Conservation (phyloP, 495 filamentous ascomycete species). For the Friedmanniomyces simplex region DNA sequence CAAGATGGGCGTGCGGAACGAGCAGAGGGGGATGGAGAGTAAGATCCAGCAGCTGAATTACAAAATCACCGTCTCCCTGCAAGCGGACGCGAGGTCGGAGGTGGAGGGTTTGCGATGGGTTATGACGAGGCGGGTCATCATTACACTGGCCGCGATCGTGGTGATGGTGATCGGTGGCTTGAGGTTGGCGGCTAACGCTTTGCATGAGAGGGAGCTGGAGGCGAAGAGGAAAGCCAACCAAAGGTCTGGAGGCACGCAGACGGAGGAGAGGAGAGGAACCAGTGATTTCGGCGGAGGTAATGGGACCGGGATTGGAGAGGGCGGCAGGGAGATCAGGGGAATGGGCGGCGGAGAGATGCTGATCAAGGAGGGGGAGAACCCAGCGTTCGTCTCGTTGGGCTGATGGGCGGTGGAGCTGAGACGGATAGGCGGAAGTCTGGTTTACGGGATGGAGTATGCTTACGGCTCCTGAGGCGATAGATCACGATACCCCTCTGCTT, state of each 20-base stretch:
- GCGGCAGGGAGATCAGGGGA: background rate
- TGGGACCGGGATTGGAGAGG: background rate
- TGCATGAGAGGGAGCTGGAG: conserved; percentile 12
- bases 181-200: conserved; percentile 5
- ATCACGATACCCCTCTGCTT: background rate
- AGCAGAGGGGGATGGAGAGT: conserved; percentile 73
- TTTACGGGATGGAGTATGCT: background rate
- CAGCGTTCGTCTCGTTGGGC: conserved; percentile 17
- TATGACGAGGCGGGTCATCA: conserved; percentile 71
- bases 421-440: no score
- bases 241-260: conserved; percentile 8
- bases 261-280: conserved; percentile 1
- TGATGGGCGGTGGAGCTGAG: no score
- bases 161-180: conserved; percentile 24
- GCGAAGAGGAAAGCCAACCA: conserved; percentile 23
- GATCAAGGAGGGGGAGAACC: conserved; percentile 13
- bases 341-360: conserved; percentile 13
- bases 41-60: conserved; percentile 39
- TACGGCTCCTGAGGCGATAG: background rate
- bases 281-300: background rate
- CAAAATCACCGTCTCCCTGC: conserved; percentile 55
- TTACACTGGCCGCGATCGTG: conserved; percentile 50
- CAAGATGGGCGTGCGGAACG: conserved; percentile 78
- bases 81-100: conserved; percentile 77
- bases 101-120: conserved; percentile 89